Evolutionary conservation across 106 monocot species (phyloP).

Genomic region (Triglochin maritima): DNA sequence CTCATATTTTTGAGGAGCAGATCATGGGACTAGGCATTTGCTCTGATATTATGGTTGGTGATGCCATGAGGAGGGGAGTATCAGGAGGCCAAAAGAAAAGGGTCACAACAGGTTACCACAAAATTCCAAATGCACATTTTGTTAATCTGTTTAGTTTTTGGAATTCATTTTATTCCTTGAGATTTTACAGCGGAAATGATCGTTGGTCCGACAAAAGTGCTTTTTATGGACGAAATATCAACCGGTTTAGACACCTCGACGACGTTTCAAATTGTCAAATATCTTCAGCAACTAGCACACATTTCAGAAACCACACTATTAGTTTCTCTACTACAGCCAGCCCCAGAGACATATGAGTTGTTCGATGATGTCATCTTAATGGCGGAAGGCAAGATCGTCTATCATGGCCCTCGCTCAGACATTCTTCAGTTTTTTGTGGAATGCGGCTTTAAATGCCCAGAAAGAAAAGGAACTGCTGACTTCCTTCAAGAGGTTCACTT

Average conservation of each 20-base stretch:
- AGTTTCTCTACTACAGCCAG: constrained; percentile 84
- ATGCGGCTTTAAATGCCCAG: constrained; percentile 79
- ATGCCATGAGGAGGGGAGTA: constrained; percentile 87
- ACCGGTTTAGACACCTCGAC: constrained; percentile 82
- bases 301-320: constrained; percentile 54
- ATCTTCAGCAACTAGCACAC: constrained; percentile 69
- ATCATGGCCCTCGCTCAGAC: constrained; percentile 49
- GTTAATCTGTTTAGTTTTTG: background rate
- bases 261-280: constrained; percentile 65
- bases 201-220: constrained; percentile 72
- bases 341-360: constrained; percentile 73
- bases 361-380: constrained; percentile 89
- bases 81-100: constrained; percentile 92
- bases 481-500: constrained; percentile 79
- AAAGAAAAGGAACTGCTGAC: constrained; percentile 78
- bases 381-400: constrained; percentile 66
- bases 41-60: constrained; percentile 61
- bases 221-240: constrained; percentile 99
- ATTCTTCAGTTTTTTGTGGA: constrained; percentile 57
- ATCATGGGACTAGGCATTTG: constrained; percentile 82
- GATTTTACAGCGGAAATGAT: constrained; percentile 68
- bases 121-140: background rate
- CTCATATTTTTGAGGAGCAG: constrained; percentile 12
- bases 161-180: background rate
- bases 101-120: constrained; percentile 59